A percentile compares a stretch with the other conserved stretches of the same genome.
phyloP scores from a whole-genome alignment of 768 basidiomycete genomes.

The Suillus paluster region DNA sequence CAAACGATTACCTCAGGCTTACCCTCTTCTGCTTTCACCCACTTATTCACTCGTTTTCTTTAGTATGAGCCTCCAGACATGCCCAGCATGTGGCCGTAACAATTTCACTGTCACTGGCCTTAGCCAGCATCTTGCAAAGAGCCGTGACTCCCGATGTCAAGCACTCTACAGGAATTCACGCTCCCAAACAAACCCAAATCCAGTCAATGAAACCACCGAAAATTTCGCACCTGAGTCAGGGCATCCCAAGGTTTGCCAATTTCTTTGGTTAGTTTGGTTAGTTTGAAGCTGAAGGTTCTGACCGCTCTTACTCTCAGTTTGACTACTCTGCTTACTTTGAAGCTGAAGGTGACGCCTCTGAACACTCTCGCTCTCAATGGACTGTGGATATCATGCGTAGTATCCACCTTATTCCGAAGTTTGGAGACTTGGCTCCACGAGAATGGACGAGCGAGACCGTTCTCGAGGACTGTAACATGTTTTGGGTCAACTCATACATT shows the following conservation, averaged over 20 bases:
- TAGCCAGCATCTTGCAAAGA: conserved; percentile 8
- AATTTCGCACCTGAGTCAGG: not conserved
- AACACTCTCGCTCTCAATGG: too few species aligned
- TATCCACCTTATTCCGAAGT: conserved; percentile 38
- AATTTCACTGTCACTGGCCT: conserved; percentile 9
- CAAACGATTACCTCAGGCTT: not conserved
- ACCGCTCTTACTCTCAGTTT: not conserved
- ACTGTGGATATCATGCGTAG: conserved; percentile 23
- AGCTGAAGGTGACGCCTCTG: not conserved
- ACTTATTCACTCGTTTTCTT: not conserved
- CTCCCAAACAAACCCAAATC: not conserved
- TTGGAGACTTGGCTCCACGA: conserved; percentile 30
- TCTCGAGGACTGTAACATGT: too few species aligned
- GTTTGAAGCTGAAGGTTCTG: not conserved
- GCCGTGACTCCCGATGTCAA: not conserved
- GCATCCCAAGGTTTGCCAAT: not conserved
- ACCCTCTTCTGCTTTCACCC: not conserved
- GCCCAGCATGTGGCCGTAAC: not conserved
- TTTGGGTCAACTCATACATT: too few species aligned
- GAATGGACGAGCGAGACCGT: conserved; percentile 27
- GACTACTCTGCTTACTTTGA: not conserved
- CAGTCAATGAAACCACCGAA: not conserved
- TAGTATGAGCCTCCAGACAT: not conserved
- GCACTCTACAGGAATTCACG: conserved; percentile 4
- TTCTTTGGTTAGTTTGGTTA: not conserved